Evolutionary conservation across 2,329 filamentous ascomycete species (phyloP).

Genomic region (Xylariaceae sp.): DNA sequence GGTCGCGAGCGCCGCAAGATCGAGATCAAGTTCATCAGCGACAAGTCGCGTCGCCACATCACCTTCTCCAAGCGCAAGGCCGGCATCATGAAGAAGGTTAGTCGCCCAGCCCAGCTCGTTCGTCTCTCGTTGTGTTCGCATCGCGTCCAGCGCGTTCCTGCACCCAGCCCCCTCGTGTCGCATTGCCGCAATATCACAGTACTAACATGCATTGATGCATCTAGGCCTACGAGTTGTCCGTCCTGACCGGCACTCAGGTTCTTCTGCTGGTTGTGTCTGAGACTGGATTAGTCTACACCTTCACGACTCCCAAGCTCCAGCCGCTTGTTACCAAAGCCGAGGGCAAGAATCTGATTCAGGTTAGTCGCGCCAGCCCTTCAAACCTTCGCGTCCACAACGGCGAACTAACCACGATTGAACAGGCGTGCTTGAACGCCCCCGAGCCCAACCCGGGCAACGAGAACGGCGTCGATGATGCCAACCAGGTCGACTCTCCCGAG

Average conservation of each 20-base stretch:
- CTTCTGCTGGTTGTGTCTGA: slow-evolving; percentile 94
- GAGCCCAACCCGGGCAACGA: slow-evolving; percentile 81
- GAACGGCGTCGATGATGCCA: slow-evolving; percentile 73
- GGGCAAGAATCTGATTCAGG: slow-evolving; percentile 99
- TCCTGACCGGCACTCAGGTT: slow-evolving; percentile 96
- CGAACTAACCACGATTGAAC: slow-evolving; percentile 33
- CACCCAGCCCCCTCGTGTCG: background rate
- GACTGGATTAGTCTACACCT: slow-evolving; percentile 95
- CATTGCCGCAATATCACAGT: slow-evolving; percentile 11
- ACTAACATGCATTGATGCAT: slow-evolving; percentile 20
- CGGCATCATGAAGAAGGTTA: slow-evolving; percentile 99
- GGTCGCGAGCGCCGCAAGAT: slow-evolving; percentile 98
- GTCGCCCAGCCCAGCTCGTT: slow-evolving; percentile 33
- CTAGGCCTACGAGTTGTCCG: slow-evolving; percentile 94
- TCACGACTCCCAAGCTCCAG: slow-evolving; percentile 97
- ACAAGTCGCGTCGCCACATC: slow-evolving; percentile 98
- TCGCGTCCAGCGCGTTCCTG: slow-evolving; percentile 17
- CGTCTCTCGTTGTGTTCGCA: slow-evolving; percentile 13
- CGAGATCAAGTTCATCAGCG: slow-evolving; percentile 99
- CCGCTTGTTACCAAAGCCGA: slow-evolving; percentile 97
- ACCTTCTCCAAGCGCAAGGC: slow-evolving; percentile 99
- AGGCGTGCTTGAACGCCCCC: slow-evolving; percentile 96
- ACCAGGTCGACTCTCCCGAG: slow-evolving; percentile 85
- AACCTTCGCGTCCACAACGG: slow-evolving; percentile 1
- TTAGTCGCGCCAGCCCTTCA: slow-evolving; percentile 38